Conservation (phyloP, 2,329 filamentous ascomycete species). For the Alternaria conjuncta region DNA sequence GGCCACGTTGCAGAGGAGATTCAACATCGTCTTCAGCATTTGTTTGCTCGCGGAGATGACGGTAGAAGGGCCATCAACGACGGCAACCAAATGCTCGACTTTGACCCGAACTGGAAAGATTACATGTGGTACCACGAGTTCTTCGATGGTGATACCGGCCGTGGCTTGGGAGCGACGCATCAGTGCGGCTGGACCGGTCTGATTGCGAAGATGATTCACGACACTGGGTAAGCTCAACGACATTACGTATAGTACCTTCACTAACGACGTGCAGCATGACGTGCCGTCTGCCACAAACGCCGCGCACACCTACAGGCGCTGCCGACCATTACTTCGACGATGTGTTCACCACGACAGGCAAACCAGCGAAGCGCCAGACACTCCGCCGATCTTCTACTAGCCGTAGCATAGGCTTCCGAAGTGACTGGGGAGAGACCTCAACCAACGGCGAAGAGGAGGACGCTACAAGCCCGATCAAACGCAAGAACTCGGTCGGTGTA, state of each 20-base stretch:
- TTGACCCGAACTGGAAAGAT: constrained; percentile 91
- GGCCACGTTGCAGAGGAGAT: constrained; percentile 94
- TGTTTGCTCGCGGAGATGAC: constrained; percentile 84
- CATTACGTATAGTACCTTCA: neutral
- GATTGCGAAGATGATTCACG: constrained; percentile 96
- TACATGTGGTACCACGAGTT: constrained; percentile 97
- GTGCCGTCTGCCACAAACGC: constrained; percentile 73
- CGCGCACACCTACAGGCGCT: constrained; percentile 80
- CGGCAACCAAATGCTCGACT: constrained; percentile 84
- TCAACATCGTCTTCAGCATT: constrained; percentile 90
- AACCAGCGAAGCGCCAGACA: constrained; percentile 55
- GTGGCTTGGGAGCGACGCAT: constrained; percentile 88
- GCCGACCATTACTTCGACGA: constrained; percentile 97
- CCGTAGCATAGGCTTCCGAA: constrained; percentile 82
- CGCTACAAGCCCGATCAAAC: constrained; percentile 36
- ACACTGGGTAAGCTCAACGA: constrained; percentile 77
- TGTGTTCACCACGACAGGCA: constrained; percentile 67
- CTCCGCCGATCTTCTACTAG: constrained; percentile 81
- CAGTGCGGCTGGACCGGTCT: constrained; percentile 97
- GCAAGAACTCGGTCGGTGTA: constrained; percentile 58
- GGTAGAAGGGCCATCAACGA: constrained; percentile 88
- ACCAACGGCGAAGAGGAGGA: constrained; percentile 46
- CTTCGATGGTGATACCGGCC: constrained; percentile 90
- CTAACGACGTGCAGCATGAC: constrained; percentile 54
- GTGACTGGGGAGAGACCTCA: constrained; percentile 67